phyloP scores from a whole-genome alignment of 1,139 yeast species.

The Blastobotrys buckinghamii region DNA sequence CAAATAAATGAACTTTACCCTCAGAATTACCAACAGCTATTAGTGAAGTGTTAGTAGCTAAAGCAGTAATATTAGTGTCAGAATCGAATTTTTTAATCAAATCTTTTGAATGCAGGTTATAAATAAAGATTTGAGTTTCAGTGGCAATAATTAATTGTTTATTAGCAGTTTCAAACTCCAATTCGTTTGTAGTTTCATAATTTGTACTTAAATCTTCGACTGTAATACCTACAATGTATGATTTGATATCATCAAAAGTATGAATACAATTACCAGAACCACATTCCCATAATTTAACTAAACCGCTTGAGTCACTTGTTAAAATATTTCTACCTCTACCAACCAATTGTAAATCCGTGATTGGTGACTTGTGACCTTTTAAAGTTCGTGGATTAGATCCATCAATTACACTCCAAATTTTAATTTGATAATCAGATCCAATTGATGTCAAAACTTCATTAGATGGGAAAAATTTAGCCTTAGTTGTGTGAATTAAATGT shows the following conservation, averaged over 20 bases:
- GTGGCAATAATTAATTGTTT: constrained; percentile 17
- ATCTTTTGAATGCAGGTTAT: constrained; percentile 13
- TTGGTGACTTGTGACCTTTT: constrained; percentile 40
- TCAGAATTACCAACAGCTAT: not conserved
- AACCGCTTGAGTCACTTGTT: constrained; percentile 41
- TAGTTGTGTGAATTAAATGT: constrained; percentile 44
- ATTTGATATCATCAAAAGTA: constrained; percentile 29
- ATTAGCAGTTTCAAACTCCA: constrained; percentile 39
- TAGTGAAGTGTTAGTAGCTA: not conserved
- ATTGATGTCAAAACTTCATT: constrained; percentile 50
- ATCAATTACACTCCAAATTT: constrained; percentile 49
- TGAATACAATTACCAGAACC: constrained; percentile 46
- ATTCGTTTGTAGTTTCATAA: constrained; percentile 5
- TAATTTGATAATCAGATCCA: constrained; percentile 51
- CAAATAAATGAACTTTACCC: not conserved
- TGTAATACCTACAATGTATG: constrained; percentile 14
- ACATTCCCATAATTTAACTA: constrained; percentile 61
- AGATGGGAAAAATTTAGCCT: constrained; percentile 49
- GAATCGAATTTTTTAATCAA: not conserved
- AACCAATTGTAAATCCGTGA: constrained; percentile 43
- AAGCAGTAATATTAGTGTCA: not conserved
- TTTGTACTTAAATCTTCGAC: constrained; percentile 24
- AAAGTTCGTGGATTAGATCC: constrained; percentile 48
- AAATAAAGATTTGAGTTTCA: not conserved
- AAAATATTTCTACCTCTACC: constrained; percentile 63